Conservation (phyloP, 2,329 filamentous ascomycete species). For the Aspergillus hiratsukae region DNA sequence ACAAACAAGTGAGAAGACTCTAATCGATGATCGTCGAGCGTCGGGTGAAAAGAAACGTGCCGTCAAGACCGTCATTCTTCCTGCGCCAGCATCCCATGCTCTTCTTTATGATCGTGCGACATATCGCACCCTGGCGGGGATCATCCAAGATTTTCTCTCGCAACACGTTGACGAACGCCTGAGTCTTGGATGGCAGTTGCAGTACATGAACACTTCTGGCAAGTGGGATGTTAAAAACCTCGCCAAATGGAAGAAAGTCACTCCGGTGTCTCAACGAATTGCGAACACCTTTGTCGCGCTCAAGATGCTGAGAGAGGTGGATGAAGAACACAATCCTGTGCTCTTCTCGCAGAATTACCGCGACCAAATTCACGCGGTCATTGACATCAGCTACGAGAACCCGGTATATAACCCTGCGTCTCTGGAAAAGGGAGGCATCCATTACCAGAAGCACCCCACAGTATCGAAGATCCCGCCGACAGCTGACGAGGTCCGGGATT, state of each 20-base stretch:
- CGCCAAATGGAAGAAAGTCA: conserved; percentile 79
- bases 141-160: conserved; percentile 77
- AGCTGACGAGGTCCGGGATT: conserved; percentile 55
- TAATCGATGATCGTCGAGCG: conserved; percentile 1
- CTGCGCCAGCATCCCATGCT: conserved; percentile 74
- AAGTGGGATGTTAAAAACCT: conserved; percentile 99
- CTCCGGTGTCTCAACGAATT: conserved; percentile 73
- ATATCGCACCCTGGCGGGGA: conserved; percentile 70
- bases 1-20: conserved; percentile 17
- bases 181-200: conserved; percentile 83
- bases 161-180: conserved; percentile 71
- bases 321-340: conserved; percentile 72
- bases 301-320: conserved; percentile 88
- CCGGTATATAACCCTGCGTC: conserved; percentile 80
- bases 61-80: conserved; percentile 67
- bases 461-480: conserved; percentile 85
- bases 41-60: conserved; percentile 42
- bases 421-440: conserved; percentile 62
- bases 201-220: conserved; percentile 79
- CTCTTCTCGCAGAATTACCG: conserved; percentile 67
- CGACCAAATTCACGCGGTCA: conserved; percentile 64
- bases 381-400: conserved; percentile 87
- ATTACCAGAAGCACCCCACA: conserved; percentile 83
- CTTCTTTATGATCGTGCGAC: conserved; percentile 75
- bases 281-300: conserved; percentile 78